Evolutionary conservation across 805 yeast species (phyloP).

Genomic region (Peterozyma xylosa): DNA sequence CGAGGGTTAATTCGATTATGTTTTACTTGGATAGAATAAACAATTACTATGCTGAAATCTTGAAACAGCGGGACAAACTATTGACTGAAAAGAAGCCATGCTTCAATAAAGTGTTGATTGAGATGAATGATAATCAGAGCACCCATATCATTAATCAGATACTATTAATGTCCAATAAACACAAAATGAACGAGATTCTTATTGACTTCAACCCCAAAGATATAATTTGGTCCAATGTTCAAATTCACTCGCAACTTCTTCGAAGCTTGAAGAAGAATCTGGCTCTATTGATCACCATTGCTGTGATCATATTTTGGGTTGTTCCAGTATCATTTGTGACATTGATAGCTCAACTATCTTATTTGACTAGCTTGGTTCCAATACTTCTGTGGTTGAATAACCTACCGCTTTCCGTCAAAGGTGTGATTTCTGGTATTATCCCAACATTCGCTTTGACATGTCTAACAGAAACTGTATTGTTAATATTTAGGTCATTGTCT

Average conservation of each 20-base stretch:
- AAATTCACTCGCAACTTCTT: conserved; percentile 26
- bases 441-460: conserved; percentile 62
- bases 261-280: conserved; percentile 29
- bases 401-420: conserved; percentile 46
- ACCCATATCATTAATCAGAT: conserved; percentile 63
- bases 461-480: conserved; percentile 57
- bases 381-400: conserved; percentile 45
- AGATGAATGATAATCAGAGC: conserved; percentile 47
- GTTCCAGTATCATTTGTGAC: conserved; percentile 81
- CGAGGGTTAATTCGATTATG: conserved; percentile 1
- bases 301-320: conserved; percentile 57
- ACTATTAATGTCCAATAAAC: conserved; percentile 34
- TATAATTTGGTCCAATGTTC: conserved; percentile 63
- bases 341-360: conserved; percentile 65
- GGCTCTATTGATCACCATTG: conserved; percentile 37
- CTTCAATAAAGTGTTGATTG: conserved; percentile 44
- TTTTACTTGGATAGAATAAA: background rate
- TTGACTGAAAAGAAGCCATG: conserved; percentile 3
- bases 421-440: conserved; percentile 50
- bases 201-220: conserved; percentile 59
- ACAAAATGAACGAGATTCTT: conserved; percentile 32
- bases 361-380: conserved; percentile 55
- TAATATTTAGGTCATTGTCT: conserved; percentile 46
- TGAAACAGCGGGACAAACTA: conserved; percentile 1
- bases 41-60: background rate